Percentiles rank a stretch among this genome's conserved stretches.
phyloP scores from a whole-genome alignment of 345 rosid species.

The Sonneratia alba region DNA sequence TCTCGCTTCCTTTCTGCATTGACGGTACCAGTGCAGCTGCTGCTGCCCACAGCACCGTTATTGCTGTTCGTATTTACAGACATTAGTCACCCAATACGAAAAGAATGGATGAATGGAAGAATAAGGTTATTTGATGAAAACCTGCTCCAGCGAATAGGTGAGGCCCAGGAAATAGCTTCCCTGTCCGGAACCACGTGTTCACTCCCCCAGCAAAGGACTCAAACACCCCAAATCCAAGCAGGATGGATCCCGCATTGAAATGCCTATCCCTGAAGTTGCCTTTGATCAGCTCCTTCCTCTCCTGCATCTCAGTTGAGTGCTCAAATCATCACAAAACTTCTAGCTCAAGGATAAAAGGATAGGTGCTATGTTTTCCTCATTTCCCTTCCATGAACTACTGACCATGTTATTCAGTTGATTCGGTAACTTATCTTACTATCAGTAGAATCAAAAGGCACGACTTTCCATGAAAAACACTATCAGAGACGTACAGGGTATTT shows the following conservation, averaged over 20 bases:
- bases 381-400: too few relatives aligned
- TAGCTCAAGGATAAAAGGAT: not conserved
- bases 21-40: slow-evolving; percentile 83
- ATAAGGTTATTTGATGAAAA: slow-evolving; percentile 2
- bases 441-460: too few relatives aligned
- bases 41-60: slow-evolving; percentile 73
- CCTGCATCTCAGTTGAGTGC: slow-evolving; percentile 23
- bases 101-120: not conserved
- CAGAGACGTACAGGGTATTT: too few relatives aligned
- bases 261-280: slow-evolving; percentile 69
- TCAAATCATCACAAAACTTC: not conserved
- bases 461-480: too few relatives aligned
- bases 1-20: slow-evolving; percentile 82
- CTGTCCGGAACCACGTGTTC: slow-evolving; percentile 76
- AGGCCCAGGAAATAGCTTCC: slow-evolving; percentile 97
- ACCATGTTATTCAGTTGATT: not conserved
- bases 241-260: slow-evolving; percentile 71
- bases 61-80: slow-evolving; percentile 26
- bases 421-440: too few relatives aligned
- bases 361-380: too few relatives aligned
- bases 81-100: not conserved
- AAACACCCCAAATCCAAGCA: slow-evolving; percentile 78
- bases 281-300: slow-evolving; percentile 59
- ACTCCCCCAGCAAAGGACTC: slow-evolving; percentile 71
- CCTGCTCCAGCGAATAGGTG: slow-evolving; percentile 94